Evolutionary conservation across 768 basidiomycete genomes (phyloP), one percentile per base, ranked within the genome.

Genomic region (Boletellus ananiceps): DNA sequence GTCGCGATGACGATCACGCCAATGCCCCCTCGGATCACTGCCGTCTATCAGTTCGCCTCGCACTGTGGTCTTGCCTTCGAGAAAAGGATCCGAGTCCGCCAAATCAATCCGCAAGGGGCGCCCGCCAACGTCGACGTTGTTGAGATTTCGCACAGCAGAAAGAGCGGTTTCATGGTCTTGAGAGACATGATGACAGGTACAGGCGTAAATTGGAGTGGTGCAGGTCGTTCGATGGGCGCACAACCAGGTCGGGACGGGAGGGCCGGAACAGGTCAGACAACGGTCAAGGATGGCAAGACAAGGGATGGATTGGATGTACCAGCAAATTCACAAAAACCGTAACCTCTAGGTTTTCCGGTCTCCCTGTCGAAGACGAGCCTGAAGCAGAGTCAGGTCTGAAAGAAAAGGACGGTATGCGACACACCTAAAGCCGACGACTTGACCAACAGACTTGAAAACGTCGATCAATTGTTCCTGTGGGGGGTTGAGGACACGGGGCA

Each of bases 91-190:
- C 25, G 89, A 92, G 64, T 94, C 90, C 40, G 93, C 92, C 32
- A 95, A 78, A 66, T 98, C 95, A 60, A 99, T 94, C 42, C 94
- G 84, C 38, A 99, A 76, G 2, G 89, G 87, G 8, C 96, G 83
- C 4, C 96, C 96, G 48, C 89, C 92, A 29, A 97, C 88, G 58
- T 93, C 91, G 44, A 82, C 82, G 52, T 89, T 91, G 69, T 96
- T 93, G 42, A 99, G 80, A 64, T 98, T 99, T 60, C 96, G 85
- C 14, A 99, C 92, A 41, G 96, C 96, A 44, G 93, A 95, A 21
- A 82, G 70, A 7, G 96, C 96, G 19, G 96, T 98, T 69, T 96
- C 94, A 67, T 95, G 90, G 69, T 99, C 96, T 88, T 68, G 57
- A 46, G 38, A 40, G 41, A 51, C 40, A 37, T 19, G 27, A 40